Percentiles rank a stretch among this genome's conserved stretches.
These are phyloP conservation scores for Elsinoe ampelina DNA, from an alignment of 2,329 filamentous ascomycete species.

Conservation along the genomic window DNA sequence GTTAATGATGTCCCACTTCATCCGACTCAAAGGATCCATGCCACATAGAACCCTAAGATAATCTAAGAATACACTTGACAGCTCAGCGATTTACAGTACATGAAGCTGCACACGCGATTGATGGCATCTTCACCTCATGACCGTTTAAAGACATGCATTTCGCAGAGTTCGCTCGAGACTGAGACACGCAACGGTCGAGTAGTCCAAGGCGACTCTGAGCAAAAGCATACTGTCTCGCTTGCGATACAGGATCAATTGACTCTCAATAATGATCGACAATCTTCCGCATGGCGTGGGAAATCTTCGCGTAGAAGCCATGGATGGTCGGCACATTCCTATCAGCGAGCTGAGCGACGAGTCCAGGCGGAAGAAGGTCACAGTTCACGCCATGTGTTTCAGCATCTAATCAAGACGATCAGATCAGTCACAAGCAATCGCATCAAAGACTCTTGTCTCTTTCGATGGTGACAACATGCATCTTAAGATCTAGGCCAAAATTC, in stretches of 20 bases:
- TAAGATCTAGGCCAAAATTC: neutral
- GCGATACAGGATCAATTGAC: slow-evolving; percentile 6
- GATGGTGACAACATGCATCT: slow-evolving; percentile 4
- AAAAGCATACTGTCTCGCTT: slow-evolving; percentile 6
- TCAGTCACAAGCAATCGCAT: neutral
- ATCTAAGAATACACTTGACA: slow-evolving; percentile 11
- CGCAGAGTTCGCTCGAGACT: slow-evolving; percentile 4
- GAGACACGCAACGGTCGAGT: slow-evolving; percentile 6
- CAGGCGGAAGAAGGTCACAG: neutral
- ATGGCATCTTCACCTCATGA: neutral
- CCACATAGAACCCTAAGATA: slow-evolving; percentile 6
- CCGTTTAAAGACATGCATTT: neutral
- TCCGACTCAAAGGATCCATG: slow-evolving; percentile 5
- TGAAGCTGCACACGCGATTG: neutral
- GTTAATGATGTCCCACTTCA: slow-evolving; percentile 6
- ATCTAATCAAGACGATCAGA: neutral
- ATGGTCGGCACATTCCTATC: neutral
- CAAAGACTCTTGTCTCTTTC: neutral
- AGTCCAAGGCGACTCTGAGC: neutral
- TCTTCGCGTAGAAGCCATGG: slow-evolving; percentile 6
- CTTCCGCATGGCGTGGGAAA: neutral
- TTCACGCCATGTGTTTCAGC: slow-evolving; percentile 8
- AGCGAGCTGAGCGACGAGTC: neutral
- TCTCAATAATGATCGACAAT: neutral
- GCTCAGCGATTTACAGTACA: slow-evolving; percentile 7